Conservation (phyloP, 2,329 filamentous ascomycete genomes). For the Fusarium odoratissimum region DNA sequence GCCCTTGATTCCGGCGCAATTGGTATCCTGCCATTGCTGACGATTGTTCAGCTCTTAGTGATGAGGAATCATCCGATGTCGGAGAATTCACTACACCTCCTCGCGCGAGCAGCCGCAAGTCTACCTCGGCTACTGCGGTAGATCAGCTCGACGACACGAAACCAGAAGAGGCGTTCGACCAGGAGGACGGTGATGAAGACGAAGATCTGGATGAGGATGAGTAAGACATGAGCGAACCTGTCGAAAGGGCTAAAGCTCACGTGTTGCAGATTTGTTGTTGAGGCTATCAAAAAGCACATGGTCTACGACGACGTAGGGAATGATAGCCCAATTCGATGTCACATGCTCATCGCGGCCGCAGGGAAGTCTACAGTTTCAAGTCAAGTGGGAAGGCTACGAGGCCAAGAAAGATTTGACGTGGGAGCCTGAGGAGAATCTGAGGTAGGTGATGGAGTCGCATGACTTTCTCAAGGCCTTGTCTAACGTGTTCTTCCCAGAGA, state of each 20-base stretch:
- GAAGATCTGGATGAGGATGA: constrained; percentile 58
- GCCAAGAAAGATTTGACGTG: constrained; percentile 78
- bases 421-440: constrained; percentile 78
- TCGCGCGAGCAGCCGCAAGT: constrained; percentile 43
- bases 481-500: constrained; percentile 54
- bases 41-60: constrained; percentile 51
- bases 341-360: constrained; percentile 41
- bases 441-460: constrained; percentile 36
- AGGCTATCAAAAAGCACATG: constrained; percentile 76
- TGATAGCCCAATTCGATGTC: not conserved
- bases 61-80: constrained; percentile 52
- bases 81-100: constrained; percentile 42
- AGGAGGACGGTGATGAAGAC: constrained; percentile 52
- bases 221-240: constrained; percentile 48
- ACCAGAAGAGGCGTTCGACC: constrained; percentile 45
- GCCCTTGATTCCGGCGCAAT: constrained; percentile 4
- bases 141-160: constrained; percentile 44
- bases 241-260: constrained; percentile 31
- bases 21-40: constrained; percentile 30
- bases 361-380: constrained; percentile 70
- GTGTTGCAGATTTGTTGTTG: constrained; percentile 73
- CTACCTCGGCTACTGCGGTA: constrained; percentile 32
- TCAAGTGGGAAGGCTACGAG: constrained; percentile 86
- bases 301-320: constrained; percentile 65
- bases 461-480: not conserved